Evolutionary conservation across 2,329 filamentous ascomycete species (phyloP).

Genomic region (Sclerotinia subarctica): DNA sequence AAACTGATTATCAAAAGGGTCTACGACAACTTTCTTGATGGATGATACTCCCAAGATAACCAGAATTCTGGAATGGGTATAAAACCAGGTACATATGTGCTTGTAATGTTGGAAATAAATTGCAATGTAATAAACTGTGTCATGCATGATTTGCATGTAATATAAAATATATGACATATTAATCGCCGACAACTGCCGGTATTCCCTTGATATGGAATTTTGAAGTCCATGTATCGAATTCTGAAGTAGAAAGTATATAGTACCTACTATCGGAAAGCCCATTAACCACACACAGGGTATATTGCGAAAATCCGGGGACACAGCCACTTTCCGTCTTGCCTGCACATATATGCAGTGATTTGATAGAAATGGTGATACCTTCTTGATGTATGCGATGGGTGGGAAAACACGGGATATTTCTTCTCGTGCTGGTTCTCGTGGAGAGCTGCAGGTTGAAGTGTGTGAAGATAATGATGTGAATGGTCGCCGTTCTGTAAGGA

Average conservation of each 20-base stretch:
- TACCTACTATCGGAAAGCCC: conserved; percentile 19
- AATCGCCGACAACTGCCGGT: conserved; percentile 22
- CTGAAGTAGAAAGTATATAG: conserved; percentile 18
- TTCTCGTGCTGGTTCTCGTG: conserved; percentile 22
- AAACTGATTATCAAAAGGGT: neutral
- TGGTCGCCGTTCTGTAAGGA: conserved; percentile 21
- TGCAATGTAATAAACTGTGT: conserved; percentile 21
- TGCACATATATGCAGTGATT: conserved; percentile 11
- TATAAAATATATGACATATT: conserved; percentile 24
- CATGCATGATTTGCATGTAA: conserved; percentile 18
- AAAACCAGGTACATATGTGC: conserved; percentile 24
- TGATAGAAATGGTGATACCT: conserved; percentile 10
- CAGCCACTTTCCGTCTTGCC: conserved; percentile 17
- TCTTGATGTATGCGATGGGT: conserved; percentile 12
- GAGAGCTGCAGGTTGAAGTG: conserved; percentile 20
- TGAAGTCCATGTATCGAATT: conserved; percentile 3
- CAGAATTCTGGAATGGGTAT: conserved; percentile 13
- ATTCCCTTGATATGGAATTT: conserved; percentile 1
- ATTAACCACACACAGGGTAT: conserved; percentile 14
- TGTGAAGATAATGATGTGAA: conserved; percentile 21
- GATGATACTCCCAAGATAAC: conserved; percentile 17
- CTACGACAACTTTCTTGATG: conserved; percentile 7
- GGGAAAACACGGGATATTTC: conserved; percentile 20
- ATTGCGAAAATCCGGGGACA: conserved; percentile 21
- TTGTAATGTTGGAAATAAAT: conserved; percentile 21